Conservation (phyloP, 192 early-diverging fungal species). For the Backusella circina region DNA sequence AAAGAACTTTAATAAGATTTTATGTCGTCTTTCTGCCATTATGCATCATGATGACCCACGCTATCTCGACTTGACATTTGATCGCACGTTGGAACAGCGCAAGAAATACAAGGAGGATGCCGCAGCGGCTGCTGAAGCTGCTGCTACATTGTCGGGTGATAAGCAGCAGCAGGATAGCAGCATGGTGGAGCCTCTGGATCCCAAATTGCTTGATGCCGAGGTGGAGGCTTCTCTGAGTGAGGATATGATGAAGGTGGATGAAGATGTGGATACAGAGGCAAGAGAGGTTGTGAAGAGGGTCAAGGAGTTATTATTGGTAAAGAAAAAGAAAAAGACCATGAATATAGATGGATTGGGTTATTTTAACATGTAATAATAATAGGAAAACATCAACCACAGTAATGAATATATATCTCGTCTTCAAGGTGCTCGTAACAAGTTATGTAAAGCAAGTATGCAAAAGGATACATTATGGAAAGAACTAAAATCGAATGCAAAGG, state of each 20-base stretch:
- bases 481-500: constrained; percentile 37
- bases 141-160: background rate
- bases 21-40: constrained; percentile 50
- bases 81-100: constrained; percentile 27
- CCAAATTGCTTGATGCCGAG: constrained; percentile 19
- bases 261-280: constrained; percentile 10
- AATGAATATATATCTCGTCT: constrained; percentile 56
- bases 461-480: constrained; percentile 47
- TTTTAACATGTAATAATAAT: constrained; percentile 1
- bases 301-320: constrained; percentile 29
- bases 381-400: constrained; percentile 60
- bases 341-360: no score
- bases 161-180: constrained; percentile 15
- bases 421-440: constrained; percentile 45
- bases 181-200: constrained; percentile 16
- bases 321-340: background rate
- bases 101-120: constrained; percentile 6
- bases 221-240: background rate
- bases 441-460: constrained; percentile 47
- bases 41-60: constrained; percentile 61
- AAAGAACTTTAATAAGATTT: constrained; percentile 53
- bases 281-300: constrained; percentile 21
- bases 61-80: constrained; percentile 53
- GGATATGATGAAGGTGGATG: background rate
- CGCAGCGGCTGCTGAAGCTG: constrained; percentile 27